phyloP scores from a whole-genome alignment of 192 early-diverging fungal genomes.

The Linnemannia elongata region DNA sequence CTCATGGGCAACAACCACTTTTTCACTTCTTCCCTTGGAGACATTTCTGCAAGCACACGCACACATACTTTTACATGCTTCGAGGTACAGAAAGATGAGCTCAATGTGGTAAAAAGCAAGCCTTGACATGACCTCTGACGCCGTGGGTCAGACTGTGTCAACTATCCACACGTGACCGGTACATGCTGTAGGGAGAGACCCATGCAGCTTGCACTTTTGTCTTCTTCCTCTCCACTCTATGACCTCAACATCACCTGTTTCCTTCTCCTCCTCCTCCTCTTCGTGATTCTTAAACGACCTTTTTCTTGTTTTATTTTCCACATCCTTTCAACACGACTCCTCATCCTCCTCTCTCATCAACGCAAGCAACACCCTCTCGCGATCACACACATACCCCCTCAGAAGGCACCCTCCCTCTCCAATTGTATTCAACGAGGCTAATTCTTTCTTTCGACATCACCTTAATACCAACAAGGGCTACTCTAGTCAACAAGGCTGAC shows the following conservation, averaged over 20 bases:
- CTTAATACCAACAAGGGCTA: background rate
- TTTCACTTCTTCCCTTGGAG: too few relatives aligned
- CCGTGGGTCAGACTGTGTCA: too few relatives aligned
- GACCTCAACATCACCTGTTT: background rate
- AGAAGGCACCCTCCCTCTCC: background rate
- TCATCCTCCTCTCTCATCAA: background rate
- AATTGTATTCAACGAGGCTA: background rate
- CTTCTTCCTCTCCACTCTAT: background rate
- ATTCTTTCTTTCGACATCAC: background rate
- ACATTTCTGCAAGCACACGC: too few relatives aligned
- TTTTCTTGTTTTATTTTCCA: too few relatives aligned
- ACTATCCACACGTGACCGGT: too few relatives aligned
- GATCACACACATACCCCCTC: background rate
- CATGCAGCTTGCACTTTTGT: background rate
- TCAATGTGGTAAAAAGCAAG: too few relatives aligned
- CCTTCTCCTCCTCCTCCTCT: background rate
- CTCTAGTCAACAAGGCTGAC: constrained; percentile 9
- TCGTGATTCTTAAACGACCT: too few relatives aligned
- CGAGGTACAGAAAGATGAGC: too few relatives aligned
- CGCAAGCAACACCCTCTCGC: background rate
- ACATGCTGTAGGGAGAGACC: too few relatives aligned
- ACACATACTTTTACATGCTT: too few relatives aligned
- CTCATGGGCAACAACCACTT: too few relatives aligned
- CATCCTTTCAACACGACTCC: background rate
- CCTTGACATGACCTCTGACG: too few relatives aligned